Percentiles rank a stretch among this genome's conserved stretches.
phyloP scores from a whole-genome alignment of 176 grass and related monocot species.

The Secale cereale region DNA sequence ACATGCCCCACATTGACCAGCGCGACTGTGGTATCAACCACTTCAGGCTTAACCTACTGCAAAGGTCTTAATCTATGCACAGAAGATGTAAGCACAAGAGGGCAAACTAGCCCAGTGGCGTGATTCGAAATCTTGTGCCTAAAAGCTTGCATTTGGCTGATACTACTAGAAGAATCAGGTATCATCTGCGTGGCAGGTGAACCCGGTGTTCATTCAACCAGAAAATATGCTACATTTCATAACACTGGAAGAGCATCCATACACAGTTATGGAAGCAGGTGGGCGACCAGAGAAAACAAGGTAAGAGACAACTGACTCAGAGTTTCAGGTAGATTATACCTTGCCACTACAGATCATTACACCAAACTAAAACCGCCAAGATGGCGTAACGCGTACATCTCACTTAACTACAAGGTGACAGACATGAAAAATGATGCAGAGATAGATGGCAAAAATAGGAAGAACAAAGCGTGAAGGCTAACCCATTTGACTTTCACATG shows the following conservation, averaged over 20 bases:
- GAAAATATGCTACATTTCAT: background rate
- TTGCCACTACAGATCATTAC: background rate
- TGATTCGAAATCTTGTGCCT: background rate
- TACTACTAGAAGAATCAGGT: background rate
- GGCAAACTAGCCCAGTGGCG: background rate
- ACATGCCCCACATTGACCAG: conserved; percentile 25
- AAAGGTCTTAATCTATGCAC: conserved; percentile 12
- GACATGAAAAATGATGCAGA: background rate
- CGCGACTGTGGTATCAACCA: conserved; percentile 8
- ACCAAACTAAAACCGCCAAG: background rate
- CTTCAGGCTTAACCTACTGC: conserved; percentile 15
- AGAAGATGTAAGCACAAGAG: conserved; percentile 12
- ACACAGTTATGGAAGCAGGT: background rate
- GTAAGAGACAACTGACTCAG: background rate
- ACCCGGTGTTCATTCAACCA: background rate
- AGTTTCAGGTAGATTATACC: background rate
- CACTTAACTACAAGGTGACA: background rate
- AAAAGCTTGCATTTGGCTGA: conserved; percentile 53
- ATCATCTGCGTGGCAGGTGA: conserved; percentile 21
- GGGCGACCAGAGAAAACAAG: background rate
- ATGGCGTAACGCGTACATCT: background rate
- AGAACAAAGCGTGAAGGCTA: background rate
- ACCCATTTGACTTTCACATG: background rate
- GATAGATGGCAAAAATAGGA: background rate
- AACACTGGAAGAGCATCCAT: background rate